Evolutionary conservation across 164 flowering plant genomes (phyloP).

Genomic region (Chimonanthus salicifolius): DNA sequence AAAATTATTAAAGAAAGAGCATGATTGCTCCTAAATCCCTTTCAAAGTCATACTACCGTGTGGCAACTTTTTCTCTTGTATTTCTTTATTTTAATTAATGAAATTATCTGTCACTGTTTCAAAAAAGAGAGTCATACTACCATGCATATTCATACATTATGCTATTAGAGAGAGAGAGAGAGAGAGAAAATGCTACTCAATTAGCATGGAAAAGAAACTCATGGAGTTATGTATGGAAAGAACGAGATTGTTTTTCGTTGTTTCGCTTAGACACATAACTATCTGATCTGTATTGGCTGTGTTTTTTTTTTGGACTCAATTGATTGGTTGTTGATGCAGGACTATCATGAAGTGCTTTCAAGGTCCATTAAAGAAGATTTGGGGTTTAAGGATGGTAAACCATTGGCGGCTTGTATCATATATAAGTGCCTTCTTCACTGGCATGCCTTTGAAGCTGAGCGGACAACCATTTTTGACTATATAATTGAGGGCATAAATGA

Average conservation of each 20-base stretch:
- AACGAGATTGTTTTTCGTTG: neutral
- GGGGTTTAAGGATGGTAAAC: conserved; percentile 80
- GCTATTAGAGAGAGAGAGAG: too few relatives aligned
- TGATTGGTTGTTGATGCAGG: conserved; percentile 37
- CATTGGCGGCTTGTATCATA: conserved; percentile 89
- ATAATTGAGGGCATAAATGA: conserved; percentile 78
- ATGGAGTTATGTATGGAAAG: neutral
- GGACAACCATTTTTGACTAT: conserved; percentile 81
- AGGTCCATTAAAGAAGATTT: conserved; percentile 78
- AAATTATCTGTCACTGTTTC: too few relatives aligned
- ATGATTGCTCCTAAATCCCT: too few relatives aligned
- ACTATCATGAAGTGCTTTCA: conserved; percentile 71
- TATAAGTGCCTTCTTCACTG: conserved; percentile 79
- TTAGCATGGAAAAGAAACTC: too few relatives aligned
- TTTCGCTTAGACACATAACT: neutral
- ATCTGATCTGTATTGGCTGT: neutral
- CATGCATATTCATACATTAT: too few relatives aligned
- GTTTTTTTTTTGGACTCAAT: neutral
- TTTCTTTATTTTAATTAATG: too few relatives aligned
- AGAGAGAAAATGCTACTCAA: too few relatives aligned
- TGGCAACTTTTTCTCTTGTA: too few relatives aligned
- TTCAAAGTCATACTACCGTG: too few relatives aligned
- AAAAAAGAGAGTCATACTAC: too few relatives aligned
- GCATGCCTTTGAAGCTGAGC: conserved; percentile 93
- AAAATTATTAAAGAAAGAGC: too few relatives aligned